Evolutionary conservation across 164 flowering plant genomes (phyloP).

Genomic region (Sextonia rubra): DNA sequence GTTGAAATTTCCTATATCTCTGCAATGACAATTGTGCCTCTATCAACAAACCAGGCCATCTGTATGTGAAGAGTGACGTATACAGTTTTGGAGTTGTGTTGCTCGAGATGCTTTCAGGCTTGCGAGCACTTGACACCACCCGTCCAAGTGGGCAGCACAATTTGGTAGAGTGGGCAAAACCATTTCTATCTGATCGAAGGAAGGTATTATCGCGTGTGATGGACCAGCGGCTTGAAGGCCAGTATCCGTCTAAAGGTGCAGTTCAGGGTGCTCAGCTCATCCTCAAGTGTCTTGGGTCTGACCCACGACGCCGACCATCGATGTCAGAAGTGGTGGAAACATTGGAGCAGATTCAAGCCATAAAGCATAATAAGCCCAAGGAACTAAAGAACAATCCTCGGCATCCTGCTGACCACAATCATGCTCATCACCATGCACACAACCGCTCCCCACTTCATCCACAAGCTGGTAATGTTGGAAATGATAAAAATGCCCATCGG

Average conservation of each 20-base stretch:
- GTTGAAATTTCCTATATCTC: no score
- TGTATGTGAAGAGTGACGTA: constrained; percentile 84
- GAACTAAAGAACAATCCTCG: no score
- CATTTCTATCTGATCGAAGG: constrained; percentile 39
- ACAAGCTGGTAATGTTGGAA: no score
- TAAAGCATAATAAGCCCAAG: no score
- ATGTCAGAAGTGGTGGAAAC: constrained; percentile 66
- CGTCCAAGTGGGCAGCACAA: constrained; percentile 60
- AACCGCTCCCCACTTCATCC: no score
- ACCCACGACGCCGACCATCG: constrained; percentile 62
- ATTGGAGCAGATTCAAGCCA: constrained; percentile 36
- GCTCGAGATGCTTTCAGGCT: constrained; percentile 71
- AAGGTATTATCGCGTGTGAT: constrained; percentile 42
- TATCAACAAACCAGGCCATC: constrained; percentile 50
- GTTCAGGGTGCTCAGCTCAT: constrained; percentile 52
- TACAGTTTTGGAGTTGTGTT: constrained; percentile 85
- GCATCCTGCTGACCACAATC: no score
- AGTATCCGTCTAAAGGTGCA: constrained; percentile 52
- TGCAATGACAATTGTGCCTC: not conserved
- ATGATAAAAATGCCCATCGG: not conserved
- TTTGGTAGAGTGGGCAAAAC: constrained; percentile 72
- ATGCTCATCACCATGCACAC: no score
- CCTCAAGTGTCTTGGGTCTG: constrained; percentile 48
- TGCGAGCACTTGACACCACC: constrained; percentile 57
- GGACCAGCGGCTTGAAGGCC: constrained; percentile 54